A percentile compares a stretch with the other conserved stretches of the same genome.
Conservation (phyloP, 2,329 filamentous ascomycete species). For the Myriosclerotinia scirpicola region DNA sequence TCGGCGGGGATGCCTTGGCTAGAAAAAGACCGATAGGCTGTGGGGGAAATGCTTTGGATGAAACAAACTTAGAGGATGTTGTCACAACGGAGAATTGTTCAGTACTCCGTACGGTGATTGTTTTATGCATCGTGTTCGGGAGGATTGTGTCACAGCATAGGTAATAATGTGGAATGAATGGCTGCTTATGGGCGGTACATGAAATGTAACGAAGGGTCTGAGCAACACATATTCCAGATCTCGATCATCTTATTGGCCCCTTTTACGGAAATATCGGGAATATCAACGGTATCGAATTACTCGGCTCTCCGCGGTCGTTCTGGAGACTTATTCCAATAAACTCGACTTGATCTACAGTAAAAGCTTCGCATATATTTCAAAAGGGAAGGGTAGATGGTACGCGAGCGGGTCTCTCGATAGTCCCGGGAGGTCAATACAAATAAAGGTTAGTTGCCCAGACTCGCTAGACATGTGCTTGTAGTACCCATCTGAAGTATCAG, state of each 20-base stretch:
- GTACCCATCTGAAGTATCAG: neutral
- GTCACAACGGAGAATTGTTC: neutral
- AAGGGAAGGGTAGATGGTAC: neutral
- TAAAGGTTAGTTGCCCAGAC: slow-evolving; percentile 3
- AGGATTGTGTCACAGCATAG: neutral
- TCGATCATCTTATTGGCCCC: neutral
- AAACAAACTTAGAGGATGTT: slow-evolving; percentile 16
- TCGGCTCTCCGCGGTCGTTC: too few relatives aligned
- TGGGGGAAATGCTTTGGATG: slow-evolving; percentile 1
- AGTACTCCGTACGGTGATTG: neutral
- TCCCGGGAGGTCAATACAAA: neutral
- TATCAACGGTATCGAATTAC: too few relatives aligned
- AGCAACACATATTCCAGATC: neutral
- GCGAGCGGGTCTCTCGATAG: slow-evolving; percentile 3
- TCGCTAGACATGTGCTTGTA: neutral
- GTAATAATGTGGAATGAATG: neutral
- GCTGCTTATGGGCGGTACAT: neutral
- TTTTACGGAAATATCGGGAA: neutral
- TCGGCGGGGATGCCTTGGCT: slow-evolving; percentile 5
- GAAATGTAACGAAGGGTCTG: neutral
- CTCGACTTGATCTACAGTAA: too few relatives aligned
- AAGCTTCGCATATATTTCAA: neutral
- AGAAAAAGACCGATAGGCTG: slow-evolving; percentile 6
- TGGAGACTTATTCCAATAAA: too few relatives aligned
- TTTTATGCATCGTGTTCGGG: neutral